Evolutionary conservation across 106 monocot genomes (phyloP), one percentile per base, ranked within the genome.

Genomic region (Platanthera guangdongensis): DNA sequence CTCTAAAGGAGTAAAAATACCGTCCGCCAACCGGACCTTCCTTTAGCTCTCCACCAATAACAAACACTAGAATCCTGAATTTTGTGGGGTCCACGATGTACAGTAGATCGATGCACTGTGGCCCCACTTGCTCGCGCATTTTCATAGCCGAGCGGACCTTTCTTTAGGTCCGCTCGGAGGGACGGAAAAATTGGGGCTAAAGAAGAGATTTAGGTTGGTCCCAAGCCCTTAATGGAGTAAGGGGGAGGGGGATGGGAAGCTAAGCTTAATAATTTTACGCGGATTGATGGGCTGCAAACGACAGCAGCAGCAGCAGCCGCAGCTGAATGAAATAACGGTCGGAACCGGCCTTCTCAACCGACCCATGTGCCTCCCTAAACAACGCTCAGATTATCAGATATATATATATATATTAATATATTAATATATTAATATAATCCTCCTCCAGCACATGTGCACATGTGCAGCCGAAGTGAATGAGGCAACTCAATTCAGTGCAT

Each of bases 271-370:
- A 39, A 30, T 39, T 39, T 39, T 39, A 67, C 32, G 39, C 32
- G 7, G 12, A 12, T 12, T 13, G 14, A 53, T 53, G 53, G 53
- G 12, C 9, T 3, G 14, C 14, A 10, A 0, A 14, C 9, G 53
- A 14, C 9, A 53, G 53, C 3, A 53, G 53, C 9, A 53, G 39
- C 7, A 60, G 59, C n/a, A 60, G 19, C 59, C 18, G 21, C 21
- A 59, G 59, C n/a, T 60, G 67, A 39, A 67, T 12, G 39, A 67
- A 67, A 67, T 67, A 67, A 67, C 67, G 67, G 67, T 39, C 67
- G 32, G 32, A 67, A 67, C 67, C 12, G 67, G 3, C 67, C 32
- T 39, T 67, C 11, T 39, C 39, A 67, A 67, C 67, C 67, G 67
- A 67, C 67, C 7, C 67, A 67, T 67, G 67, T 67, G 67, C 39